Percentiles rank a stretch among this genome's conserved stretches.
phyloP scores from a whole-genome alignment of 345 rosid genomes.

The Hibiscus tridactylites region DNA sequence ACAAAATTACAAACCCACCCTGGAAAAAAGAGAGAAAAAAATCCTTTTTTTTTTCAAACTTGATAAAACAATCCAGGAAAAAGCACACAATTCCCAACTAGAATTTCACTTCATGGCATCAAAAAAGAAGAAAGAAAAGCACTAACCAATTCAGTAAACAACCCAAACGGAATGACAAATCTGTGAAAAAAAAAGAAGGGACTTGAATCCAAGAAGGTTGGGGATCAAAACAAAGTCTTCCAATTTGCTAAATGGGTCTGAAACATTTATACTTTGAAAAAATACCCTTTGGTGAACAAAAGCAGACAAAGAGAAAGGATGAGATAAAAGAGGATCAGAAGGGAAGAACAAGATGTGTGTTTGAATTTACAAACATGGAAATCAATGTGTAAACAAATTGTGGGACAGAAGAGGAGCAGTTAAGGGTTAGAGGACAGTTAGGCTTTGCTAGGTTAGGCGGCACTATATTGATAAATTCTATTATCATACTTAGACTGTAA shows the following conservation, averaged over 20 bases:
- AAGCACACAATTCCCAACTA: conserved; percentile 3
- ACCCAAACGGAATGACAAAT: conserved; percentile 10
- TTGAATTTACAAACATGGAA: conserved; percentile 3
- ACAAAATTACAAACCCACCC: conserved; percentile 6
- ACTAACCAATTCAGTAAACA: conserved; percentile 15
- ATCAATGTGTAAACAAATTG: not conserved
- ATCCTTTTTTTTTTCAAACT: not conserved
- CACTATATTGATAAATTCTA: too few relatives aligned
- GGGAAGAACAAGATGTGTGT: not conserved
- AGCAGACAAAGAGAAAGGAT: not conserved
- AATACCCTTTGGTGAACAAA: not conserved
- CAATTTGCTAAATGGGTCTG: conserved; percentile 6
- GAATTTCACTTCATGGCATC: conserved; percentile 10
- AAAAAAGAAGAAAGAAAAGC: not conserved
- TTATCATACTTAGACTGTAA: too few relatives aligned
- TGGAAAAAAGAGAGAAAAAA: not conserved
- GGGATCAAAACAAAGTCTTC: conserved; percentile 17
- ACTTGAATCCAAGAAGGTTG: conserved; percentile 5
- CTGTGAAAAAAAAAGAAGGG: conserved; percentile 10
- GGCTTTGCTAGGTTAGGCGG: not conserved
- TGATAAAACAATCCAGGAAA: not conserved
- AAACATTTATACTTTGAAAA: conserved; percentile 14
- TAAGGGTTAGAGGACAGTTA: not conserved
- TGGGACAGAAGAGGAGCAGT: not conserved
- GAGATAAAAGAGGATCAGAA: conserved; percentile 5